Evolutionary conservation across 1,139 yeast species (phyloP), one percentile per base, ranked within the genome.

Genomic region (Chernovozyma aurita): DNA sequence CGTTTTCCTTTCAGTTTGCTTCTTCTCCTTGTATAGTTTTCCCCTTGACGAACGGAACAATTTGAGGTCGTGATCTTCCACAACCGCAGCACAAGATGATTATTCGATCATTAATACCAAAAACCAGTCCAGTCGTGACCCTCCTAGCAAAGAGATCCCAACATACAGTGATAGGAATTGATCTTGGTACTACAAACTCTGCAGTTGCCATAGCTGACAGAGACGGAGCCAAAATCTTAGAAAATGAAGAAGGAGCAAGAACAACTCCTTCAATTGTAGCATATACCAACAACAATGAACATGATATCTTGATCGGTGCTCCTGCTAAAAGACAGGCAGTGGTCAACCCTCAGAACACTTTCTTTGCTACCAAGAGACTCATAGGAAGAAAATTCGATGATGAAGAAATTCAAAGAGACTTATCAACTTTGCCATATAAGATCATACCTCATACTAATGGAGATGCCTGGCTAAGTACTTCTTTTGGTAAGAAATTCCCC

Each of bases 181-280:
- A 84, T 53, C 58, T 84, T 33, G 94, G 94, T 12, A 84, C 94
- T 4, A 84, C 94, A 12, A 84, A 84, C 49, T 82, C 90, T 12
- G 92, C 92, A 1, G 92, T 82, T 7, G 92, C 92, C 0, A 61
- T 80, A 30, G 76, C 80, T 45, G 69, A 72, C 42, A 58, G 61
- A 8, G 57, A 64, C 27, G 59, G 57, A 26, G 74, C 85, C 11
- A 58, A 59, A 42, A 81, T 83, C 29, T 61, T 84, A 28, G 92
- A 83, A 50, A 80, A 82, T 53, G 74, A 70, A 39, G 80, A 80
- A 45, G 88, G 88, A 5, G 72, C 70, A 20, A 60, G 87, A 40
- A 83, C 90, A 0, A 81, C 86, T 0, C 90, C 92, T 2, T 81
- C 88, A 0, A 62, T 81, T 3, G 90, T 82, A 5, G 85, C 87